Evolutionary conservation across 2,329 filamentous ascomycete species (phyloP), one percentile per base, ranked within the genome.

Genomic region (Diplodia sapinea): DNA sequence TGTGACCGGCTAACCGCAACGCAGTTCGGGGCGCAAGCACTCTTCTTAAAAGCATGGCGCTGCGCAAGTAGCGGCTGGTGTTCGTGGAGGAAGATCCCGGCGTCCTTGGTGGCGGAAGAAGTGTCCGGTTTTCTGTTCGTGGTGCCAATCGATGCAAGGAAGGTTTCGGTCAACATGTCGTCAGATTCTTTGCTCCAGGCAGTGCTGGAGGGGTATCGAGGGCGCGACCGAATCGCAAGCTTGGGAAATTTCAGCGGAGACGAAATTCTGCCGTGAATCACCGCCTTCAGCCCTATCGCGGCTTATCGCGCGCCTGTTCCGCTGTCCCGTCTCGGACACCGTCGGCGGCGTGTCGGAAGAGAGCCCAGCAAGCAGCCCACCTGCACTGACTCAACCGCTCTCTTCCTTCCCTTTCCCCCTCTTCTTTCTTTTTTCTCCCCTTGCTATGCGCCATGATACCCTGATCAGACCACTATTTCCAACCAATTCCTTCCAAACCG

Each of bases 11-110:
- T 96, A 72, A 94, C 85, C 36, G 93, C 94, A 66, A 99, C 82
- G 73, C 92, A 90, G 78, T 94, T 92, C 68, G 86, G 83, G 31
- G 89, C 85, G n/a, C 89, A 88, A 17, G 92, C 91, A 82, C 92
- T 96, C 82, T 97, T 98, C 85, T 97, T 98, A 85, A 95, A 94
- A 57, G 89, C 86, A 70, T 88, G 84, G 74, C 90, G 90, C 75
- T 93, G 87, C n/a, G 88, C 85, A 70, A 90, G 87, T 65, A 90
- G 86, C 50, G 94, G 94, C 73, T 93, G 91, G 73, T 93, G 86
- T 70, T 93, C 89, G 79, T 97, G 91, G 67, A 91, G 80, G 80
- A 96, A 95, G 76, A 98, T 93, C 73, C 92, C 93, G 61, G 93
- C 89, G 80, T 97, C 93, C 79, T 94, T 88, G 65, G 86, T 80